Percentiles rank a stretch among this genome's conserved stretches.
Evolutionary conservation across 2,329 filamentous ascomycete genomes (phyloP).

Genomic region (Cladosporium colombiae): DNA sequence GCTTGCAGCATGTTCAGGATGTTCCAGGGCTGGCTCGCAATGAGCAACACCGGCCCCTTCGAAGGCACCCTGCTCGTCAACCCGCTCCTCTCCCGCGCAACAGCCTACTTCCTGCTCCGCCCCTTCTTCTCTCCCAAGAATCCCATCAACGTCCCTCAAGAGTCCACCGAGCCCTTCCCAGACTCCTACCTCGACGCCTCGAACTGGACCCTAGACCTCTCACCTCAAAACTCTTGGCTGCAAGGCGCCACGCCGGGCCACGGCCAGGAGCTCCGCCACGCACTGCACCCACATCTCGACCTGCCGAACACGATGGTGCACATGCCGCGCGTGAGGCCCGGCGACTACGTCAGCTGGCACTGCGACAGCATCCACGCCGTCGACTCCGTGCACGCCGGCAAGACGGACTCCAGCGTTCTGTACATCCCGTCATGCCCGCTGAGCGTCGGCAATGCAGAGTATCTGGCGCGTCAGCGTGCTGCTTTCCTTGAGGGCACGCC

Average conservation of each 20-base stretch:
- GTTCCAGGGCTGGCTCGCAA: slow-evolving; percentile 86
- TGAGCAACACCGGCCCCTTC: slow-evolving; percentile 70
- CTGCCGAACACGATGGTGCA: slow-evolving; percentile 67
- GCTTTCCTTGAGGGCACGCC: slow-evolving; percentile 64
- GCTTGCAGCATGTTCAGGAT: slow-evolving; percentile 83
- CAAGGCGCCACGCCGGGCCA: slow-evolving; percentile 70
- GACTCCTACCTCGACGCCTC: slow-evolving; percentile 50
- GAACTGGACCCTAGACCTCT: slow-evolving; percentile 62
- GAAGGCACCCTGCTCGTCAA: slow-evolving; percentile 84
- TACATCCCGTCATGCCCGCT: slow-evolving; percentile 88
- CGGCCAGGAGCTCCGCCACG: slow-evolving; percentile 66
- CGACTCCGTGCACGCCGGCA: slow-evolving; percentile 73
- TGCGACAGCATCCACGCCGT: slow-evolving; percentile 76
- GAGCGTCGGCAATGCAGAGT: slow-evolving; percentile 71
- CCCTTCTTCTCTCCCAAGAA: slow-evolving; percentile 72
- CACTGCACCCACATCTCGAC: slow-evolving; percentile 69
- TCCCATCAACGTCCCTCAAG: slow-evolving; percentile 4
- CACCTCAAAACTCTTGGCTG: slow-evolving; percentile 57
- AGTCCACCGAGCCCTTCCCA: slow-evolving; percentile 32
- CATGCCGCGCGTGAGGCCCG: slow-evolving; percentile 67
- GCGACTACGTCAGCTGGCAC: slow-evolving; percentile 78
- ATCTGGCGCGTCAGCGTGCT: slow-evolving; percentile 69
- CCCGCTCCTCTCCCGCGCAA: slow-evolving; percentile 72
- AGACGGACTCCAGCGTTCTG: slow-evolving; percentile 74
- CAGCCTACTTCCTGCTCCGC: slow-evolving; percentile 76